A percentile compares a stretch with the other conserved stretches of the same genome.
phyloP scores from a whole-genome alignment of 768 basidiomycete genomes.

The Infundibulicybe gibba region DNA sequence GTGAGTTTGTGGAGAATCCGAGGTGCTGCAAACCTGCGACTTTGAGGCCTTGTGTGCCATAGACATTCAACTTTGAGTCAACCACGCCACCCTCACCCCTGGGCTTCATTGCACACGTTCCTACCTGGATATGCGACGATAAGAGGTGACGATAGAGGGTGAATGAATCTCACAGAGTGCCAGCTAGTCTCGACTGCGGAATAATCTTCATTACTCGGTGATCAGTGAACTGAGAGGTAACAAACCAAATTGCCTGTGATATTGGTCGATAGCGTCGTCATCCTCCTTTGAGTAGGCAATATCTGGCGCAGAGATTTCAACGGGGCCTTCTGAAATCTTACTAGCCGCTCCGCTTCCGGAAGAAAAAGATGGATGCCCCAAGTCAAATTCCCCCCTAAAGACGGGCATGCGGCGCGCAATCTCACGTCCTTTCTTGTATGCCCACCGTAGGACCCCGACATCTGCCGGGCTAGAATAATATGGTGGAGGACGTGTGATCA shows the following conservation, averaged over 20 bases:
- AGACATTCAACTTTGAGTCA: slow-evolving; percentile 25
- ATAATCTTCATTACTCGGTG: neutral
- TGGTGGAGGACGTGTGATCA: neutral
- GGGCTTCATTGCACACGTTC: slow-evolving; percentile 31
- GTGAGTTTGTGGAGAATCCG: neutral
- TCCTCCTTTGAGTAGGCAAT: slow-evolving; percentile 39
- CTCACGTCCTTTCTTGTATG: slow-evolving; percentile 55
- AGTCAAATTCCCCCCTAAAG: slow-evolving; percentile 34
- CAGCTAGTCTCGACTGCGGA: slow-evolving; percentile 36
- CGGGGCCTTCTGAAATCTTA: slow-evolving; percentile 21
- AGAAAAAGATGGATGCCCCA: slow-evolving; percentile 33
- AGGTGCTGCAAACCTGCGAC: slow-evolving; percentile 17
- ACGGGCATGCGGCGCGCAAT: slow-evolving; percentile 47
- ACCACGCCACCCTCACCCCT: slow-evolving; percentile 20
- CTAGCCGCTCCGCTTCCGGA: slow-evolving; percentile 26
- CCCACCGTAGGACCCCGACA: slow-evolving; percentile 41
- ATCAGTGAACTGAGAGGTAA: slow-evolving; percentile 1
- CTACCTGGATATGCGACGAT: neutral
- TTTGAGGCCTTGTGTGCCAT: slow-evolving; percentile 23
- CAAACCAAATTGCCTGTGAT: slow-evolving; percentile 26
- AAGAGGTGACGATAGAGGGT: neutral
- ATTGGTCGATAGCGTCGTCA: slow-evolving; percentile 37
- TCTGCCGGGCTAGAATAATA: slow-evolving; percentile 31
- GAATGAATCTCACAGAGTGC: slow-evolving; percentile 34
- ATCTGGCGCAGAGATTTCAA: slow-evolving; percentile 26